These are phyloP conservation scores for Backusella psychrophila DNA, from an alignment of 192 early-diverging fungal genomes.

Conservation along the genomic window DNA sequence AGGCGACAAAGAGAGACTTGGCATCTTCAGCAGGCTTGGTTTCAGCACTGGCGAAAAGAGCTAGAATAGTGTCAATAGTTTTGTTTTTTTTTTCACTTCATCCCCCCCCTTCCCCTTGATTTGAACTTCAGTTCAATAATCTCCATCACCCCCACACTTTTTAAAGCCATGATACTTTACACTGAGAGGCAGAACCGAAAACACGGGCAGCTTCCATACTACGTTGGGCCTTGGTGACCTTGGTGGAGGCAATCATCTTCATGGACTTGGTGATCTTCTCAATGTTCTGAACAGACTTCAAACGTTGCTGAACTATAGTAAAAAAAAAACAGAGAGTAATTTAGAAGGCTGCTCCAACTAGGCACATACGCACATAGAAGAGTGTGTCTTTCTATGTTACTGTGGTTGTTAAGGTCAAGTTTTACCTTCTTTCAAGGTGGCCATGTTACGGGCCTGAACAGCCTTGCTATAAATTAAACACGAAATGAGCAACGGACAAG, in stretches of 20 bases:
- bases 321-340: neutral
- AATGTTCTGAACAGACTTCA: conserved; percentile 97
- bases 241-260: conserved; percentile 99
- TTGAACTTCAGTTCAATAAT: neutral
- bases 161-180: conserved; percentile 41
- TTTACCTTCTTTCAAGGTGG: conserved; percentile 89
- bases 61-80: conserved; percentile 35
- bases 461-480: conserved; percentile 44
- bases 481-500: neutral
- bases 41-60: conserved; percentile 72
- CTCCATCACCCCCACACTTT: neutral
- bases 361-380: neutral
- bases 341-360: neutral
- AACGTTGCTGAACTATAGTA: conserved; percentile 81
- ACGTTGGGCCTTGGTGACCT: conserved; percentile 88
- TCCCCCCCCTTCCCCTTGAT: neutral
- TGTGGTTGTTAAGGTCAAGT: neutral
- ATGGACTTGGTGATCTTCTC: conserved; percentile 99
- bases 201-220: conserved; percentile 84
- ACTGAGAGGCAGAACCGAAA: conserved; percentile 62
- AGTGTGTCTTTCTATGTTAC: neutral
- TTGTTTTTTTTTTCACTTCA: neutral
- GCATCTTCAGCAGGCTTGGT: conserved; percentile 62
- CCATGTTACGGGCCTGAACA: conserved; percentile 88
- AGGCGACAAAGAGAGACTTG: conserved; percentile 73